These are phyloP conservation scores for Cyberlindnera bimundalis DNA, from an alignment of 805 yeast species.

Conservation along the genomic window DNA sequence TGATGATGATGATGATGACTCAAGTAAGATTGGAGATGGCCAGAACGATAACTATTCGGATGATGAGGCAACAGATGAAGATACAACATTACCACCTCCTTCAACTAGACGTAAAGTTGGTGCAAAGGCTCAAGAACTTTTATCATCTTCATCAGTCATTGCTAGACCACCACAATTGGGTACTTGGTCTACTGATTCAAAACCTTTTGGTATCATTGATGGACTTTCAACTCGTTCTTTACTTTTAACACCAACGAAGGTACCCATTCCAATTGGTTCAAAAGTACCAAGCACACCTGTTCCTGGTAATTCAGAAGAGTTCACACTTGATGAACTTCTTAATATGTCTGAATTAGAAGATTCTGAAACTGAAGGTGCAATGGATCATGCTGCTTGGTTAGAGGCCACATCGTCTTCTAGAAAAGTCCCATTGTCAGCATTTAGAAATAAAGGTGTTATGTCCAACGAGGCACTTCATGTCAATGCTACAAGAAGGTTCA, in stretches of 20 bases:
- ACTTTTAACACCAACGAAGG: conserved; percentile 38
- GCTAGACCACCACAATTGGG: conserved; percentile 91
- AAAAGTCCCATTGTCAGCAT: conserved; percentile 82
- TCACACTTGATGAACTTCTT: conserved; percentile 74
- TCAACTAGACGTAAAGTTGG: conserved; percentile 58
- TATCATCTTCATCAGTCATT: conserved; percentile 82
- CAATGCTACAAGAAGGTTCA: conserved; percentile 27
- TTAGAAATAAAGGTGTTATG: conserved; percentile 70
- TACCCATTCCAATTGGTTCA: conserved; percentile 1
- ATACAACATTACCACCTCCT: conserved; percentile 73
- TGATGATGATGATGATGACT: conserved; percentile 24
- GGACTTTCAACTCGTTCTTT: conserved; percentile 88
- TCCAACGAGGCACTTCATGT: conserved; percentile 28
- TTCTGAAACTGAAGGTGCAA: conserved; percentile 51
- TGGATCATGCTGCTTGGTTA: conserved; percentile 34
- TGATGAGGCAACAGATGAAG: conserved; percentile 95
- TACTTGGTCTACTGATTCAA: conserved; percentile 80
- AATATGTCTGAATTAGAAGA: conserved; percentile 87
- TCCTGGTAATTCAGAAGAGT: conserved; percentile 36
- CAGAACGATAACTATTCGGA: conserved; percentile 35
- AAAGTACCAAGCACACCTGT: conserved; percentile 19
- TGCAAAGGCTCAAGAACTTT: conserved; percentile 83
- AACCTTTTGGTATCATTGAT: conserved; percentile 92
- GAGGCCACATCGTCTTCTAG: conserved; percentile 39
- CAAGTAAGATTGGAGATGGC: conserved; percentile 5